Base-by-base conservation (phyloP, 2,329 filamentous ascomycete genomes). In the Tolypocladium inflatum region DNA sequence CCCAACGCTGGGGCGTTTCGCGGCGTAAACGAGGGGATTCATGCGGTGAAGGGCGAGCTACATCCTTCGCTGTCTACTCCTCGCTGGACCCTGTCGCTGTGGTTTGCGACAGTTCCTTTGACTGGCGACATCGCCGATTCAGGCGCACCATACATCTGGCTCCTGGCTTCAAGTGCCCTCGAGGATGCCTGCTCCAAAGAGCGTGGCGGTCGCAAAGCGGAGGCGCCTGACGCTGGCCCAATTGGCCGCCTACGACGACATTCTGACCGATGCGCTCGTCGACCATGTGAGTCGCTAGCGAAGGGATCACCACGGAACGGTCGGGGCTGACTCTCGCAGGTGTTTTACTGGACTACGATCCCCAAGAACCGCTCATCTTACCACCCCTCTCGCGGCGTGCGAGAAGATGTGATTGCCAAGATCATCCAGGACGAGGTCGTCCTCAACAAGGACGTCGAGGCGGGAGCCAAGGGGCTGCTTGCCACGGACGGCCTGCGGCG, bases 301-400 rank as follows among this genome's bases (percentile, higher is more conserved):
- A 52, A n/a, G 21, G 6, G 15, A 4, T 33, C 13, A 7, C 30
- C 4, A 3, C n/a, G 7, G 17, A 54, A 26, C 7, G 17, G 42
- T n/a, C 30, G 4, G 11, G 5, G 30, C 48, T 61, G 55, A 70
- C 60, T 55, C 59, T 9, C 54, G 60, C 65, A 97, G 93, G 88
- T 91, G 11, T 97, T 90, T 74, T 99, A 94, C 78, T 97, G 94
- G 93, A 93, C 93, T 7, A 89, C 84, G 4, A 96, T 97, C 59
- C 92, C 93, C 63, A 99, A 99, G 75, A 96, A 97, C 68, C 87
- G 89, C 61, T 86, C 85, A 58, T 90, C 90, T 57, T 97, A 96
- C 72, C 89, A 90, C 66, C 82, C 91, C 1, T 91, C 89, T 8
- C 87, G 94, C 62, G 90, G 90, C 45, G 79, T 97, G 55, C 84